Conservation (phyloP, 2,329 filamentous ascomycete genomes). For the Cordyceps javanica region DNA sequence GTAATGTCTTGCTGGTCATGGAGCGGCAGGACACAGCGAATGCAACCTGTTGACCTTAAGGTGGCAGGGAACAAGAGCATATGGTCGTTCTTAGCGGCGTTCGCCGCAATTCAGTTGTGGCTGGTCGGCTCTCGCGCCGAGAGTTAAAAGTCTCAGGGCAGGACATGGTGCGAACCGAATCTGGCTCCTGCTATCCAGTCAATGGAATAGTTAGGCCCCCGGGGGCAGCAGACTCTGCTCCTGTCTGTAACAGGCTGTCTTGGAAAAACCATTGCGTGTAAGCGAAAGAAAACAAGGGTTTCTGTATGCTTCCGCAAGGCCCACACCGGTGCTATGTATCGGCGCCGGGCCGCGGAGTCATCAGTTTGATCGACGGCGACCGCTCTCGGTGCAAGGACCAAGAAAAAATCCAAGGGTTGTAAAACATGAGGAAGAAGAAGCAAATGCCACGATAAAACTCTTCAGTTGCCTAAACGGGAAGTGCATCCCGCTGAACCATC, state of each 20-base stretch:
- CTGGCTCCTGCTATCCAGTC: too few relatives aligned
- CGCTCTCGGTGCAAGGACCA: background rate
- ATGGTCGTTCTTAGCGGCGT: background rate
- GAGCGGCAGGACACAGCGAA: background rate
- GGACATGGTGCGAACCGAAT: too few relatives aligned
- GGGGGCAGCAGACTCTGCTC: too few relatives aligned
- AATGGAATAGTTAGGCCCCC: too few relatives aligned
- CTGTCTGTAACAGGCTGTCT: too few relatives aligned
- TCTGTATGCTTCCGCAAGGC: too few relatives aligned
- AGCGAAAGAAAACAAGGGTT: background rate
- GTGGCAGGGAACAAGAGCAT: too few relatives aligned
- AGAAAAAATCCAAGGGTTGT: background rate
- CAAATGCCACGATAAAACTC: background rate
- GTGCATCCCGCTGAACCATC: background rate
- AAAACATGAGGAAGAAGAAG: background rate
- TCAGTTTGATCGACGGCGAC: constrained; percentile 2
- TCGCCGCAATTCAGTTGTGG: background rate
- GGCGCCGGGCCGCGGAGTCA: constrained; percentile 2
- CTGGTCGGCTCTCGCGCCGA: background rate
- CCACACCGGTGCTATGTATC: too few relatives aligned
- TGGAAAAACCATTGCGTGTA: too few relatives aligned
- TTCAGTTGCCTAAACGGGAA: background rate
- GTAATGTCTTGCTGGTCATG: background rate
- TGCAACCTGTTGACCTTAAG: background rate
- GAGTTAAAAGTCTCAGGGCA: too few relatives aligned